Percentiles rank a stretch among this genome's conserved stretches.
Evolutionary conservation across 768 basidiomycete species (phyloP).

Genomic region (Trametes cinnabarina): DNA sequence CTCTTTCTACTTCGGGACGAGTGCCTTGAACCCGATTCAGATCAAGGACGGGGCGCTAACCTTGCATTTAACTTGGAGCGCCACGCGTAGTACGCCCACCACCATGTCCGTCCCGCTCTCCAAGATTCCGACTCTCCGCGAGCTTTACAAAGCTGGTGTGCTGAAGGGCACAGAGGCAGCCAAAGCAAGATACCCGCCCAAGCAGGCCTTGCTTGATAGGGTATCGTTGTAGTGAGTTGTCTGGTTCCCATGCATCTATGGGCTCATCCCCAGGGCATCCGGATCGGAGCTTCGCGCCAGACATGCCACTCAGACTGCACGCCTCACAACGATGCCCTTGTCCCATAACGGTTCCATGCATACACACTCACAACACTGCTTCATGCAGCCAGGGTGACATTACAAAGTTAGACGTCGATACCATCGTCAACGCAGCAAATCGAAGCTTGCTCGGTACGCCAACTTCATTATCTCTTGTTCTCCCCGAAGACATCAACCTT

Average conservation of each 20-base stretch:
- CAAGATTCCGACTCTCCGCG: slow-evolving; percentile 55
- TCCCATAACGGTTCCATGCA: neutral
- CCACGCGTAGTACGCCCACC: too few relatives aligned
- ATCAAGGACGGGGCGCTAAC: neutral
- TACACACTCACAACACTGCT: neutral
- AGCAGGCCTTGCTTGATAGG: slow-evolving; percentile 45
- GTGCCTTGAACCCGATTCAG: neutral
- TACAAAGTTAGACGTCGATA: slow-evolving; percentile 64
- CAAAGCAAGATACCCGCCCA: slow-evolving; percentile 37
- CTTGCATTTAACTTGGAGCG: neutral
- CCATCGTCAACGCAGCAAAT: slow-evolving; percentile 85
- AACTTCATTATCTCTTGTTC: neutral
- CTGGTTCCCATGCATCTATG: neutral
- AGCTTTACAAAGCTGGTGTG: slow-evolving; percentile 46
- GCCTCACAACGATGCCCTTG: slow-evolving; percentile 4
- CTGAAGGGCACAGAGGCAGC: slow-evolving; percentile 38
- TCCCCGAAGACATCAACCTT: slow-evolving; percentile 2
- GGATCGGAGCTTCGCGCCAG: neutral
- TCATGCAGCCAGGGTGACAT: slow-evolving; percentile 73
- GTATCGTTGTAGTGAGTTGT: slow-evolving; percentile 66
- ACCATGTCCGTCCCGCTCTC: slow-evolving; percentile 35
- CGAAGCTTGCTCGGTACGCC: slow-evolving; percentile 59
- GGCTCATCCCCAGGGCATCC: neutral
- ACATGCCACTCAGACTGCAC: too few relatives aligned
- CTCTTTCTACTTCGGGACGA: neutral